Percentiles rank a stretch among this genome's conserved stretches.
phyloP scores from a whole-genome alignment of 2,329 filamentous ascomycete genomes.

The Colletotrichum lentis region DNA sequence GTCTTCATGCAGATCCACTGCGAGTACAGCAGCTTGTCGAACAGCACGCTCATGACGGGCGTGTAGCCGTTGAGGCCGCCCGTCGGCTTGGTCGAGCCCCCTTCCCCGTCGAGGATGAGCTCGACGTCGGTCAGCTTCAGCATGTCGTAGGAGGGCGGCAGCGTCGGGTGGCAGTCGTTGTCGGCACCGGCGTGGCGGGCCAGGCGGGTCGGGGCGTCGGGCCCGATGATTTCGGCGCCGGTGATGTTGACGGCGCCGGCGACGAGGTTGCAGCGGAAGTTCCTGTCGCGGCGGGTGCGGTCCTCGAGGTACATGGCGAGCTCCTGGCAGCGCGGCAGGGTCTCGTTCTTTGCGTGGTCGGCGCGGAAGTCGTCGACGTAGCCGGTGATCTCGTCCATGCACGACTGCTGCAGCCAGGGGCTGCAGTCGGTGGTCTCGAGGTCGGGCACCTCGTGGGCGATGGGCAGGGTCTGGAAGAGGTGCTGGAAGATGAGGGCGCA shows the following conservation, averaged over 20 bases:
- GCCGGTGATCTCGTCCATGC: conserved; percentile 38
- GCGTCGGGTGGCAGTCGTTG: conserved; percentile 29
- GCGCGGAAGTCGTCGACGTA: conserved; percentile 37
- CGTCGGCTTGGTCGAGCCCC: conserved; percentile 16
- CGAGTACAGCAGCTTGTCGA: conserved; percentile 33
- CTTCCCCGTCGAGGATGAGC: conserved; percentile 27
- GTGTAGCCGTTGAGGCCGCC: conserved; percentile 35
- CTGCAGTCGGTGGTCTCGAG: conserved; percentile 34
- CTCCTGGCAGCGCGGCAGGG: conserved; percentile 29
- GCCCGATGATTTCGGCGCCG: conserved; percentile 30
- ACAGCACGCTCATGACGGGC: conserved; percentile 35
- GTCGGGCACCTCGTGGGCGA: conserved; percentile 32
- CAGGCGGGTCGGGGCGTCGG: conserved; percentile 20
- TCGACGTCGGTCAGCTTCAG: conserved; percentile 34
- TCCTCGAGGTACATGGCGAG: conserved; percentile 35
- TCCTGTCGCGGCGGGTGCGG: conserved; percentile 30
- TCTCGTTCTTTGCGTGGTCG: conserved; percentile 18
- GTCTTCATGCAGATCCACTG: conserved; percentile 38
- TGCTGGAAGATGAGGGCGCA: conserved; percentile 36
- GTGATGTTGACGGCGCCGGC: conserved; percentile 36
- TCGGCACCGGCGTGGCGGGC: conserved; percentile 6
- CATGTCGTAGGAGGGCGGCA: conserved; percentile 27
- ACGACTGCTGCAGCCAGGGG: conserved; percentile 36
- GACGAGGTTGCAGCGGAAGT: conserved; percentile 36
- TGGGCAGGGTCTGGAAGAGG: conserved; percentile 35